A percentile compares a stretch with the other conserved stretches of the same genome.
phyloP scores from a whole-genome alignment of 345 rosid genomes.

The Anastatica hierochuntica region DNA sequence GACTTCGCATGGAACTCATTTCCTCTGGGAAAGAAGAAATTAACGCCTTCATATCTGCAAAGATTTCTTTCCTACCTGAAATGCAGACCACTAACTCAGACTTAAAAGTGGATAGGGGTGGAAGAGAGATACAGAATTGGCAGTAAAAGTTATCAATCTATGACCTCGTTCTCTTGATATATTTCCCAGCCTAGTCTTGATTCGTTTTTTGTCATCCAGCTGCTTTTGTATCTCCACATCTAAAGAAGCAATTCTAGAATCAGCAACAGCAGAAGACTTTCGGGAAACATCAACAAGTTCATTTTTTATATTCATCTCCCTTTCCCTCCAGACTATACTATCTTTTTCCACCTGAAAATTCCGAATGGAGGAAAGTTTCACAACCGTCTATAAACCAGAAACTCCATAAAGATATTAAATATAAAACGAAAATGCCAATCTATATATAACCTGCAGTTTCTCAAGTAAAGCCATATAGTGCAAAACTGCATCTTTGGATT shows the following conservation, averaged over 20 bases:
- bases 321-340: constrained; percentile 72
- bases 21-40: constrained; percentile 86
- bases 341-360: constrained; percentile 78
- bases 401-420: not conserved
- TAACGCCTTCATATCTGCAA: constrained; percentile 77
- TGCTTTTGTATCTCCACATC: constrained; percentile 57
- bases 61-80: constrained; percentile 82
- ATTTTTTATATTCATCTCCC: constrained; percentile 58
- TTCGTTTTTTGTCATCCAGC: constrained; percentile 43
- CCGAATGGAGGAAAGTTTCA: constrained; percentile 18
- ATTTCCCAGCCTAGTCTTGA: constrained; percentile 58
- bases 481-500: constrained; percentile 56
- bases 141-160: constrained; percentile 13
- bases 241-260: constrained; percentile 55
- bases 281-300: constrained; percentile 68
- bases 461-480: constrained; percentile 61
- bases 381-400: constrained; percentile 15
- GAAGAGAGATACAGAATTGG: not conserved
- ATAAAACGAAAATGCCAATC: constrained; percentile 40
- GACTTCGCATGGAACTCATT: constrained; percentile 75
- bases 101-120: constrained; percentile 9
- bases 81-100: constrained; percentile 24
- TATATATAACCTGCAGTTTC: constrained; percentile 94
- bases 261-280: constrained; percentile 57
- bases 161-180: constrained; percentile 69